Evolutionary conservation across 306 rosid species (phyloP).

Genomic region (Herpetospermum pedunculosum): DNA sequence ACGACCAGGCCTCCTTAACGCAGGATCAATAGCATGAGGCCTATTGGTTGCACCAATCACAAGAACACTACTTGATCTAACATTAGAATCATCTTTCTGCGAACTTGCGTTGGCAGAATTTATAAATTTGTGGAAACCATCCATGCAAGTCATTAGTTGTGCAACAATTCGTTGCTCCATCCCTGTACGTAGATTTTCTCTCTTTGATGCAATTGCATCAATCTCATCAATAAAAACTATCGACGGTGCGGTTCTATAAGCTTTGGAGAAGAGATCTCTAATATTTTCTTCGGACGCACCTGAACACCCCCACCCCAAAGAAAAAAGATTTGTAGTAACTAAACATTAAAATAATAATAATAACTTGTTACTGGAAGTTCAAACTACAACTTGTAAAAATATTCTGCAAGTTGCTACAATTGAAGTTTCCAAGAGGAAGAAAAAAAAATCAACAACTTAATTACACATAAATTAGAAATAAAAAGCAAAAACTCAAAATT

Average conservation of each 20-base stretch:
- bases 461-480: too few relatives aligned
- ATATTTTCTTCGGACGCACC: slow-evolving; percentile 82
- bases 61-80: slow-evolving; percentile 45
- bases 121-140: slow-evolving; percentile 29
- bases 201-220: too few relatives aligned
- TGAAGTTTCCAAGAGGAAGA: not conserved
- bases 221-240: slow-evolving; percentile 67
- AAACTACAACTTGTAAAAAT: not conserved
- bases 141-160: slow-evolving; percentile 67
- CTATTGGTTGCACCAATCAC: slow-evolving; percentile 86
- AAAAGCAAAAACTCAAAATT: not conserved
- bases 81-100: slow-evolving; percentile 20
- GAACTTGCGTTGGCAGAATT: slow-evolving; percentile 17
- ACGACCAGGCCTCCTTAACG: slow-evolving; percentile 72
- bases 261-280: slow-evolving; percentile 62
- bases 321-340: not conserved
- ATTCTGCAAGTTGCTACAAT: too few relatives aligned
- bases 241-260: slow-evolving; percentile 57
- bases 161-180: slow-evolving; percentile 71
- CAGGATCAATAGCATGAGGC: slow-evolving; percentile 62
- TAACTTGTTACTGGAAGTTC: not conserved
- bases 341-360: too few relatives aligned
- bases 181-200: slow-evolving; percentile 67
- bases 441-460: too few relatives aligned
- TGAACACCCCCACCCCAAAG: slow-evolving; percentile 13